These are phyloP conservation scores for Volvariella volvacea DNA, from an alignment of 1,284 basidiomycete genomes.

Conservation along the genomic window DNA sequence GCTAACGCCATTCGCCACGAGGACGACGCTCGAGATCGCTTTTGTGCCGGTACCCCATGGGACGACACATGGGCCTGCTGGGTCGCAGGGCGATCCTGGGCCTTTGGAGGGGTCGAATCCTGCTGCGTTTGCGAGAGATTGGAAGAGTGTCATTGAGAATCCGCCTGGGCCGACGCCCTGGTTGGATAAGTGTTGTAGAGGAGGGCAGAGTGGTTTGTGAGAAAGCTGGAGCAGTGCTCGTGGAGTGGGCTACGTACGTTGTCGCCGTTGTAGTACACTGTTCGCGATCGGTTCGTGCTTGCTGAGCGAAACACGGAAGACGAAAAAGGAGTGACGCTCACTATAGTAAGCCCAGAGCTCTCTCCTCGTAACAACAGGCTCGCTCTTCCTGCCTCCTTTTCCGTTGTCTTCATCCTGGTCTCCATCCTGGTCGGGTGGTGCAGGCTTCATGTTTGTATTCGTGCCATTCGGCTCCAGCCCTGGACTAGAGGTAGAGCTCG, in stretches of 20 bases:
- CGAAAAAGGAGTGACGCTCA: constrained; percentile 32
- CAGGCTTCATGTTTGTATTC: no score
- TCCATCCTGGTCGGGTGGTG: no score
- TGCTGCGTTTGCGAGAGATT: constrained; percentile 59
- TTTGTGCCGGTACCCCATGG: constrained; percentile 68
- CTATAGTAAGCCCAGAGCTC: constrained; percentile 74
- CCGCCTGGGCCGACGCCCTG: constrained; percentile 58
- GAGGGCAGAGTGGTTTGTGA: not conserved
- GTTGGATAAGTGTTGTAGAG: no score
- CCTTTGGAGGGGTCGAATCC: constrained; percentile 64
- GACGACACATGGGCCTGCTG: constrained; percentile 55
- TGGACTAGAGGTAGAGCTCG: no score
- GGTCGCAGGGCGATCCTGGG: constrained; percentile 57
- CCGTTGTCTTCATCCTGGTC: no score
- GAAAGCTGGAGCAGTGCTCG: constrained; percentile 1
- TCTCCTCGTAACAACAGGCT: constrained; percentile 50
- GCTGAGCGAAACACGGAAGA: constrained; percentile 3
- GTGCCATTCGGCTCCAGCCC: no score
- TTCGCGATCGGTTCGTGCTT: not conserved
- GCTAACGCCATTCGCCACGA: constrained; percentile 69
- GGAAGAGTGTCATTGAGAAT: constrained; percentile 69
- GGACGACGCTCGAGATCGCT: constrained; percentile 65
- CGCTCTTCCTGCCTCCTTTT: no score
- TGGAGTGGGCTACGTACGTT: constrained; percentile 39
- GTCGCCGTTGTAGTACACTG: constrained; percentile 69